These are phyloP conservation scores for Eleusine indica DNA, from an alignment of 176 grass and related monocot genomes.

Conservation along the genomic window DNA sequence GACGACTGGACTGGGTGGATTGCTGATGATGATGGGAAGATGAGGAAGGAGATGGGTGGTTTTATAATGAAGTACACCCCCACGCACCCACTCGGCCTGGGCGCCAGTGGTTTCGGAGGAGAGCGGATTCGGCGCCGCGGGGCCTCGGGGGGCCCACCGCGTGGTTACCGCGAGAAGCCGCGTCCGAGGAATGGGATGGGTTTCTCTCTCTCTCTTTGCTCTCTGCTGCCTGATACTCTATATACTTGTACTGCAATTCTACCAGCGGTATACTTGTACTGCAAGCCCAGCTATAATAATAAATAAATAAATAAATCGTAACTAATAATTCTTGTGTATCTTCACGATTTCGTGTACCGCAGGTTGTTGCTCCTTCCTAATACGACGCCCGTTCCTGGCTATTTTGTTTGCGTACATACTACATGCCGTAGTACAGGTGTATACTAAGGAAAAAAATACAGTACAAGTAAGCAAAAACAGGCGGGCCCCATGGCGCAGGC, in stretches of 20 bases:
- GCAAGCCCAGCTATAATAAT: not conserved
- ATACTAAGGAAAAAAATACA: no score
- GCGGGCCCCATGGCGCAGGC: not conserved
- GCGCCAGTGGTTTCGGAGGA: slow-evolving; percentile 44
- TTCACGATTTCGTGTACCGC: not conserved
- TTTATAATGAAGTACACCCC: slow-evolving; percentile 15
- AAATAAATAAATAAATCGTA: no score
- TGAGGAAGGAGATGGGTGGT: not conserved
- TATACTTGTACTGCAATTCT: not conserved
- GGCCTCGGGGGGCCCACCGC: not conserved
- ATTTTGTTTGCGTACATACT: no score
- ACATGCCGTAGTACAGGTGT: no score
- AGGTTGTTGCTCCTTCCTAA: no score
- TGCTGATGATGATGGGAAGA: not conserved
- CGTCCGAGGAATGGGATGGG: no score
- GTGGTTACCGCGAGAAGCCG: not conserved
- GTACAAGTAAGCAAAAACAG: not conserved
- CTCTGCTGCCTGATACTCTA: not conserved
- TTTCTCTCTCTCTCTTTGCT: no score
- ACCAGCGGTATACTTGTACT: not conserved
- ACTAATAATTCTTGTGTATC: no score
- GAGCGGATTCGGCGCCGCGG: slow-evolving; percentile 43
- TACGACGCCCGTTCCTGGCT: no score
- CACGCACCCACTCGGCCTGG: not conserved
- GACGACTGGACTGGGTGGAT: not conserved